Conservation (phyloP, 805 yeast species). For the Myxozyma mucilagina region DNA sequence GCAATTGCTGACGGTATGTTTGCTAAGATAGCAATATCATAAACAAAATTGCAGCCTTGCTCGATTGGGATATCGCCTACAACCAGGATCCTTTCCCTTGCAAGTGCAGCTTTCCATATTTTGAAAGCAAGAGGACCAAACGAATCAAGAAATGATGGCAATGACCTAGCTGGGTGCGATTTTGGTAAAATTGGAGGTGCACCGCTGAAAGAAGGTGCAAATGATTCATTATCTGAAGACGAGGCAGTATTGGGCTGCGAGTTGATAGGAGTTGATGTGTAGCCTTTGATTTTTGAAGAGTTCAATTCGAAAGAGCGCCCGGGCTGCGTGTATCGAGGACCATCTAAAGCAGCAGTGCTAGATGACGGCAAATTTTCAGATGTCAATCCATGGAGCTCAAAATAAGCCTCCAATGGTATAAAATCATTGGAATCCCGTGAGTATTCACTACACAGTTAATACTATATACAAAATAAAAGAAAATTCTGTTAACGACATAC, state of each 20-base stretch:
- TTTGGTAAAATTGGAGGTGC: conserved; percentile 10
- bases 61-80: conserved; percentile 41
- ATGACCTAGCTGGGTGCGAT: conserved; percentile 43
- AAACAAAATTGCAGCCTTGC: conserved; percentile 52
- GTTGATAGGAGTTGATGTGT: not conserved
- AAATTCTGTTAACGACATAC: not conserved
- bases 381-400: conserved; percentile 14
- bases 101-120: conserved; percentile 61
- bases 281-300: conserved; percentile 14
- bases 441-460: conserved; percentile 8
- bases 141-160: conserved; percentile 47
- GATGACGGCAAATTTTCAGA: conserved; percentile 41
- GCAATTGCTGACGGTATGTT: conserved; percentile 60
- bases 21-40: conserved; percentile 60
- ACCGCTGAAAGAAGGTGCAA: conserved; percentile 46
- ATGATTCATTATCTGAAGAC: conserved; percentile 17
- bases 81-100: conserved; percentile 58
- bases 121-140: conserved; percentile 68
- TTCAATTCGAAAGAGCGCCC: conserved; percentile 28
- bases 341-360: conserved; percentile 49
- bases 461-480: not conserved
- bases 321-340: conserved; percentile 33
- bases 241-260: not conserved
- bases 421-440: conserved; percentile 14
- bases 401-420: conserved; percentile 20